Conservation (phyloP, 2,329 filamentous ascomycete species). For the Ceratocystis harringtonii region DNA sequence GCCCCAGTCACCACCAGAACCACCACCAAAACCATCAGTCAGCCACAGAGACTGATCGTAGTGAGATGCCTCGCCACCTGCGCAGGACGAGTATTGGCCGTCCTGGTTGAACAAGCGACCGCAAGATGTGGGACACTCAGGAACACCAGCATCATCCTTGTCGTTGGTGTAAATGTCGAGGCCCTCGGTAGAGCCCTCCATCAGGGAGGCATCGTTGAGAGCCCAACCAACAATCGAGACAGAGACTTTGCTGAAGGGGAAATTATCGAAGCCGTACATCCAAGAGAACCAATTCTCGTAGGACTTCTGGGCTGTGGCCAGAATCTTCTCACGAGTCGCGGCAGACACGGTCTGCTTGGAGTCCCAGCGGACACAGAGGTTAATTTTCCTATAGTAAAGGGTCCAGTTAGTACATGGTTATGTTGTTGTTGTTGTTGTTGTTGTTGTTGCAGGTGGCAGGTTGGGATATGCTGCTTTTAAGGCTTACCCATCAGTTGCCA, state of each 20-base stretch:
- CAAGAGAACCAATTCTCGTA: slow-evolving; percentile 30
- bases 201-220: slow-evolving; percentile 26
- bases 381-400: slow-evolving; percentile 19
- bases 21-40: slow-evolving; percentile 31
- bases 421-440: not conserved
- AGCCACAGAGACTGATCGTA: slow-evolving; percentile 35
- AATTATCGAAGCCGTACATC: slow-evolving; percentile 31
- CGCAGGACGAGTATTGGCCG: slow-evolving; percentile 28
- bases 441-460: no score
- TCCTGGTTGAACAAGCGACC: slow-evolving; percentile 33
- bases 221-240: slow-evolving; percentile 31
- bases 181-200: slow-evolving; percentile 26
- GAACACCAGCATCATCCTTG: slow-evolving; percentile 26
- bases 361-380: slow-evolving; percentile 33
- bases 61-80: slow-evolving; percentile 27
- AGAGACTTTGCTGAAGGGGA: slow-evolving; percentile 28
- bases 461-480: no score
- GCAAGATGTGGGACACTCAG: slow-evolving; percentile 29
- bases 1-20: slow-evolving; percentile 34
- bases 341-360: slow-evolving; percentile 26
- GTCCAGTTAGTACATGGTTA: not conserved
- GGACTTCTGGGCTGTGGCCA: slow-evolving; percentile 24
- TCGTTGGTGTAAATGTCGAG: slow-evolving; percentile 30
- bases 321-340: slow-evolving; percentile 27
- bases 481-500: slow-evolving; percentile 22